These are phyloP conservation scores for Microbotryum lychnidis-dioicae DNA, from an alignment of 1,284 basidiomycete genomes.

Conservation along the genomic window DNA sequence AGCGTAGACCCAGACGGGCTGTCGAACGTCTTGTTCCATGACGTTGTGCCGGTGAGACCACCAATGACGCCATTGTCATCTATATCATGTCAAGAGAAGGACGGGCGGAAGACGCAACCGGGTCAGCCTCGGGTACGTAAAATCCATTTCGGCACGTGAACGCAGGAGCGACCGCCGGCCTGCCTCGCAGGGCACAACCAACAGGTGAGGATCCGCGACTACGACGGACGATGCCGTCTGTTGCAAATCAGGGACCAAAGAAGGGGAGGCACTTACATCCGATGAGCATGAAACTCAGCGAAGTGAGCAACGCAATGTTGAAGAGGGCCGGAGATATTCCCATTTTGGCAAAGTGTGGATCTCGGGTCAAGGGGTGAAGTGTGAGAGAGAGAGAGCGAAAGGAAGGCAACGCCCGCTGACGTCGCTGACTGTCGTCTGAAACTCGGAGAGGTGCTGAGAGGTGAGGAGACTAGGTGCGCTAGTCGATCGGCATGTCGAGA, in stretches of 20 bases:
- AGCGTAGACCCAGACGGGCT: slow-evolving; percentile 28
- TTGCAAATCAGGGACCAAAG: slow-evolving; percentile 1
- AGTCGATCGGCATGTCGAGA: neutral
- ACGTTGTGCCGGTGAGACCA: slow-evolving; percentile 33
- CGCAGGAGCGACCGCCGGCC: too few relatives aligned
- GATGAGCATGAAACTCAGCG: slow-evolving; percentile 37
- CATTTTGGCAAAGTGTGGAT: neutral
- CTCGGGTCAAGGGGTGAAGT: neutral
- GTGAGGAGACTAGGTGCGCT: neutral
- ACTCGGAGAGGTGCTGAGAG: neutral
- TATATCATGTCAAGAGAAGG: neutral
- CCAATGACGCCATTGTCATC: slow-evolving; percentile 34
- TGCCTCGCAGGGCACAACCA: too few relatives aligned
- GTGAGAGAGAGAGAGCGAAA: too few relatives aligned
- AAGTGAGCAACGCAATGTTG: slow-evolving; percentile 31
- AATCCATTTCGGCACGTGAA: too few relatives aligned
- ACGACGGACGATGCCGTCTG: too few relatives aligned
- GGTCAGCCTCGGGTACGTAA: too few relatives aligned
- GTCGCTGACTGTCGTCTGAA: too few relatives aligned
- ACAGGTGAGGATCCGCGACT: too few relatives aligned
- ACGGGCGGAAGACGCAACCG: too few relatives aligned
- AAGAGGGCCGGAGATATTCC: neutral
- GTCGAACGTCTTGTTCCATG: slow-evolving; percentile 33
- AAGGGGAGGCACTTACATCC: slow-evolving; percentile 23
- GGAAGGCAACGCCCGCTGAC: too few relatives aligned